Evolutionary conservation across 495 filamentous ascomycete species (phyloP).

Genomic region (Penicillium chermesinum): DNA sequence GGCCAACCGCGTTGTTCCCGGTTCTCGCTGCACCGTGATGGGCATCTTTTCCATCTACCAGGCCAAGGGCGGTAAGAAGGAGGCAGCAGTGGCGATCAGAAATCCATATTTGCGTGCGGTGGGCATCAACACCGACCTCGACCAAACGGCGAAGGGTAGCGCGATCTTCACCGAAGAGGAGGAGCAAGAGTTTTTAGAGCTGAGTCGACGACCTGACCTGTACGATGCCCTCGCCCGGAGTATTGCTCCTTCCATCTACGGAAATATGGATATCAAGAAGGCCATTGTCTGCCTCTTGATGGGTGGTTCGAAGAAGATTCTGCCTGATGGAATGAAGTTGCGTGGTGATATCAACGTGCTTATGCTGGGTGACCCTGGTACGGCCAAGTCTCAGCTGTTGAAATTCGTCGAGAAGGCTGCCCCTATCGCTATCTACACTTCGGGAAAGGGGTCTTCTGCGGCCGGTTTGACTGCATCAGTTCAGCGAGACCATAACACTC

Average conservation of each 20-base stretch:
- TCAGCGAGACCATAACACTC: slow-evolving; percentile 82
- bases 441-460: slow-evolving; percentile 96
- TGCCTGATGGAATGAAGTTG: slow-evolving; percentile 97
- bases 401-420: slow-evolving; percentile 98
- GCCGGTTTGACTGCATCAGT: slow-evolving; percentile 98
- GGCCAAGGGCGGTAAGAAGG: slow-evolving; percentile 77
- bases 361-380: slow-evolving; percentile 95
- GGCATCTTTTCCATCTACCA: slow-evolving; percentile 98
- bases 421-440: slow-evolving; percentile 98
- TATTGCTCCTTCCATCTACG: slow-evolving; percentile 97
- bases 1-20: slow-evolving; percentile 92
- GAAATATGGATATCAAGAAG: slow-evolving; percentile 95
- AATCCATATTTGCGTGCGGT: slow-evolving; percentile 95
- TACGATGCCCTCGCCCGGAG: slow-evolving; percentile 87
- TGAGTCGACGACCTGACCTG: slow-evolving; percentile 85
- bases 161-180: slow-evolving; percentile 89
- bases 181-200: slow-evolving; percentile 93
- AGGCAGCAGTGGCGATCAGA: slow-evolving; percentile 85
- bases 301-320: slow-evolving; percentile 96
- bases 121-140: slow-evolving; percentile 84
- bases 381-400: slow-evolving; percentile 93
- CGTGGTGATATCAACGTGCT: slow-evolving; percentile 98
- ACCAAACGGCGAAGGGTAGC: slow-evolving; percentile 83
- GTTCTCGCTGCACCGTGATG: slow-evolving; percentile 90
- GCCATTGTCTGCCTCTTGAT: slow-evolving; percentile 94